A percentile compares a stretch with the other conserved stretches of the same genome.
Evolutionary conservation across 1,284 basidiomycete genomes (phyloP).

Genomic region (Microbotryum silenes-acaulis): DNA sequence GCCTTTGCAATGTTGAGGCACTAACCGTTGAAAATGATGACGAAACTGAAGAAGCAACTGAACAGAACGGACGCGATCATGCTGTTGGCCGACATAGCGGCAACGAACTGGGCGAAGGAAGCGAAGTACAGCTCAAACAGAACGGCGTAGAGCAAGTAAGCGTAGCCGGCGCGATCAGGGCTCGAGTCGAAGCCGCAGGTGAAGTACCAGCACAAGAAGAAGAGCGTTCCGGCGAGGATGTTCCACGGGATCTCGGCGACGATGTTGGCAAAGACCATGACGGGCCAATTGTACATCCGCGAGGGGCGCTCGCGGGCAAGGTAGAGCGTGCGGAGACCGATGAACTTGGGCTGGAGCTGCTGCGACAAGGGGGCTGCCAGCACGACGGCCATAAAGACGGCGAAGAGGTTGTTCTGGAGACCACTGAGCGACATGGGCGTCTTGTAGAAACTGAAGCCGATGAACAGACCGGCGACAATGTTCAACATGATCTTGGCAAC

Average conservation of each 20-base stretch:
- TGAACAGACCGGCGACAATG: constrained; percentile 43
- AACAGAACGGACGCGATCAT: constrained; percentile 46
- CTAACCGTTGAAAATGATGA: constrained; percentile 45
- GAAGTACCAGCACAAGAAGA: constrained; percentile 46
- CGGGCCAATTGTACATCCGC: constrained; percentile 74
- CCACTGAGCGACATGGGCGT: constrained; percentile 59
- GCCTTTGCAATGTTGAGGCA: too few relatives aligned
- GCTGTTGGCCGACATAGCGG: constrained; percentile 57
- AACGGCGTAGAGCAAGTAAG: constrained; percentile 41
- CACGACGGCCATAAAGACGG: constrained; percentile 48
- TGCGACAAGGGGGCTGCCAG: constrained; percentile 44
- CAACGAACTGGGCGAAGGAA: constrained; percentile 56
- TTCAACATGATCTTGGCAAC: constrained; percentile 49
- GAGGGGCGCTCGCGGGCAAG: constrained; percentile 65
- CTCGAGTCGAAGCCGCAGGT: constrained; percentile 36
- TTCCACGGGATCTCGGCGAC: constrained; percentile 41
- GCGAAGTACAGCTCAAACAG: constrained; percentile 41
- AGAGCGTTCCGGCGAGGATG: constrained; percentile 34
- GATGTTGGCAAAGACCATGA: constrained; percentile 48
- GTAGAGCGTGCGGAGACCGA: constrained; percentile 52
- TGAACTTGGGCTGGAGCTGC: constrained; percentile 45
- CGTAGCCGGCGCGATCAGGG: constrained; percentile 49
- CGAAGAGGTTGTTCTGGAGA: constrained; percentile 76
- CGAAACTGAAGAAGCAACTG: constrained; percentile 39
- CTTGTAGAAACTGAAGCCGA: constrained; percentile 56